A percentile compares a stretch with the other conserved stretches of the same genome.
Conservation (phyloP, 495 filamentous ascomycete genomes). For the Penicillium simplicissimum region DNA sequence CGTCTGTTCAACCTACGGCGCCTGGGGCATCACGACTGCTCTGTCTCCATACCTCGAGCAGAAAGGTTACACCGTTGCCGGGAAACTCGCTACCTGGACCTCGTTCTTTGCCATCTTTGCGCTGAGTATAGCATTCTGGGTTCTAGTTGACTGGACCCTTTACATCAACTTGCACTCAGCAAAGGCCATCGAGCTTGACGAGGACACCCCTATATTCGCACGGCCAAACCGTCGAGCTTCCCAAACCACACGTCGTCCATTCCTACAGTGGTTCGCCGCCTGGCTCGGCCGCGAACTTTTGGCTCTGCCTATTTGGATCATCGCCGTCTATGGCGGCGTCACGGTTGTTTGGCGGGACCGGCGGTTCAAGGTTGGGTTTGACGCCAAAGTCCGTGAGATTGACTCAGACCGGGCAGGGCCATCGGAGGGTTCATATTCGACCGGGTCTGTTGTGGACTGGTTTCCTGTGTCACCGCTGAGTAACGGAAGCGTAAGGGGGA, state of each 20-base stretch:
- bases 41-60: constrained; percentile 59
- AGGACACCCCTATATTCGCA: constrained; percentile 72
- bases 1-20: constrained; percentile 75
- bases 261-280: constrained; percentile 71
- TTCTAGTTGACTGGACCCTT: constrained; percentile 67
- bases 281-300: constrained; percentile 85
- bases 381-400: constrained; percentile 74
- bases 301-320: constrained; percentile 83
- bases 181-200: constrained; percentile 67
- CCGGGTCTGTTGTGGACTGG: constrained; percentile 18
- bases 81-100: constrained; percentile 59
- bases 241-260: constrained; percentile 48
- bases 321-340: constrained; percentile 79
- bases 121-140: constrained; percentile 68
- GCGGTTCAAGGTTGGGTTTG: constrained; percentile 74
- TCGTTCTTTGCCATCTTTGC: constrained; percentile 67
- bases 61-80: constrained; percentile 50
- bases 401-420: constrained; percentile 14
- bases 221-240: constrained; percentile 33
- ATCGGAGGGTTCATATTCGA: constrained; percentile 21
- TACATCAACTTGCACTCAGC: constrained; percentile 73
- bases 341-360: constrained; percentile 86
- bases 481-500: constrained; percentile 13
- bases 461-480: constrained; percentile 14
- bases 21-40: constrained; percentile 71